phyloP scores from a whole-genome alignment of 2,329 filamentous ascomycete genomes.

The Juglanconis oblonga region DNA sequence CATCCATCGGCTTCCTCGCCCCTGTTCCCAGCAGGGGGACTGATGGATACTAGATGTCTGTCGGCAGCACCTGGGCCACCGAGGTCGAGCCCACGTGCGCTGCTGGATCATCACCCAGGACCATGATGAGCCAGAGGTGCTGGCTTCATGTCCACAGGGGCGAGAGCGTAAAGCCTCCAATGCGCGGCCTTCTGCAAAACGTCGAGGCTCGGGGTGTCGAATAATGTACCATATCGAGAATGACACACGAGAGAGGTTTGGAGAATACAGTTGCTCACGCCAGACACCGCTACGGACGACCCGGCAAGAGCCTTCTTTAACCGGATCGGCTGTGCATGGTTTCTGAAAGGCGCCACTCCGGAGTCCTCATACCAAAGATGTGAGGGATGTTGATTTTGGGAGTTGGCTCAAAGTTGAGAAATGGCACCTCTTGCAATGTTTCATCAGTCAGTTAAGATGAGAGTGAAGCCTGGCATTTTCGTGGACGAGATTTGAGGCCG shows the following conservation, averaged over 20 bases:
- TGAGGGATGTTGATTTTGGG: too few species aligned
- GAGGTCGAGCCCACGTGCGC: too few species aligned
- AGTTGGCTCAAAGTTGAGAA: constrained; percentile 15
- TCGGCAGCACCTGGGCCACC: too few species aligned
- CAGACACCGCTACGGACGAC: constrained; percentile 26
- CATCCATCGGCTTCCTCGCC: constrained; percentile 28
- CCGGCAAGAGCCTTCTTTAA: constrained; percentile 26
- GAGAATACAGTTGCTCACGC: constrained; percentile 22
- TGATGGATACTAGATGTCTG: constrained; percentile 21
- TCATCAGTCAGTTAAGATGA: too few species aligned
- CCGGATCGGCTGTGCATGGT: constrained; percentile 25
- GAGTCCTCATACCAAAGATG: too few species aligned
- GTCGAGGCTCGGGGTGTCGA: constrained; percentile 20
- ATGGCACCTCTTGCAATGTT: constrained; percentile 23
- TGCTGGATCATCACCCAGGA: constrained; percentile 13
- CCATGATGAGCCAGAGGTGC: constrained; percentile 8
- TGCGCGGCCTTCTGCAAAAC: constrained; percentile 22
- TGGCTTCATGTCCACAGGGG: constrained; percentile 24
- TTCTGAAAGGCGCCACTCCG: too few species aligned
- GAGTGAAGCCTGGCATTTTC: too few species aligned
- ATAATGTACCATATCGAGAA: constrained; percentile 25
- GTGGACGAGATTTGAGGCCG: too few species aligned
- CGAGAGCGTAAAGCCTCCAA: constrained; percentile 28
- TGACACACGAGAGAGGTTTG: constrained; percentile 19
- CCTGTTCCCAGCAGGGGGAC: constrained; percentile 24